Base-by-base conservation (phyloP, 1,284 basidiomycete species). In the Pisolithus thermaeus region DNA sequence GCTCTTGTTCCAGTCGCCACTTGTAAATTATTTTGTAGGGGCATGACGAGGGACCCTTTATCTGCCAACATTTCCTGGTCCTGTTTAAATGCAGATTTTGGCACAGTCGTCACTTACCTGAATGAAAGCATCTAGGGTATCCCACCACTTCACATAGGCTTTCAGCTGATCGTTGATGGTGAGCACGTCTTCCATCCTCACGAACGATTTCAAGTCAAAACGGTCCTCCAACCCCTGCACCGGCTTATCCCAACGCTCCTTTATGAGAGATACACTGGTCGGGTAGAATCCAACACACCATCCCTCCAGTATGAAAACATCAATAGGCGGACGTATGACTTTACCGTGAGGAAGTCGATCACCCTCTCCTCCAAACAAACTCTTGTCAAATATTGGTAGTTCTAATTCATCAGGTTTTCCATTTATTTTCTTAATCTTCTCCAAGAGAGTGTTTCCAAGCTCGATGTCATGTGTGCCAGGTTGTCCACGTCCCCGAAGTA, bases 321-420 rank as follows among this genome's bases (percentile, higher is more conserved):
- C 90, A 3, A 95, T 63, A 0, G 81, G 79, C 2, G 77, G 70
- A 0, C 66, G 58, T 7, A 84, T 70, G 3, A 71, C 52, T 2
- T 61, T 61, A 7, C 67, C 56, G n/a, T 46, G 49, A 0, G 74
- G 65, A 7, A 81, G 67, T 6, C 95, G 82, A 66, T 98, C 95
- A 0, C 95, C 95, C 65, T 89, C 77, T 1, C 94, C 94, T 38
- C 69, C 67, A 60, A 80, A 81, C 38, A 86, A 65, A 57, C 86
- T 88, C 73, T 98, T 98, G 62, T 97, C 92, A 62, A 94, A 98
- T 23, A 80, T 71, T 0, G 95, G 95, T 16, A 95, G 66, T 32
- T 77, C 69, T 8, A 91, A 74, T 1, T 61, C 46, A 7, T 49
- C 46, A 0, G 47, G 39, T 7, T 32, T n/a, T 8, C 64, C 59